A percentile compares a stretch with the other conserved stretches of the same genome.
phyloP scores from a whole-genome alignment of 192 early-diverging fungal species.

The Coemansia sp. region DNA sequence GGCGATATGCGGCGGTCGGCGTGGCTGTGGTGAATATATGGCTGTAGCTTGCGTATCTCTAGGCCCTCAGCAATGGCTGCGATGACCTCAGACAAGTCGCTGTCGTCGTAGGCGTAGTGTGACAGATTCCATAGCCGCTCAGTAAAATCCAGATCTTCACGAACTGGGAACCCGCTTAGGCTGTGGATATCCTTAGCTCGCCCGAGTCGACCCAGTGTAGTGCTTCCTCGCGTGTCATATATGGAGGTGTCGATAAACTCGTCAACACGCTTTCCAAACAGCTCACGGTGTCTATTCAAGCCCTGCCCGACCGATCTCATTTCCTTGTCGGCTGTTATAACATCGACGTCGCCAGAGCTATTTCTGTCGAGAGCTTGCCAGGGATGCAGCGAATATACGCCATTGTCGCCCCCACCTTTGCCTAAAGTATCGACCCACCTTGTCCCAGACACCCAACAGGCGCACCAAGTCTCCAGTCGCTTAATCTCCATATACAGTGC shows the following conservation, averaged over 20 bases:
- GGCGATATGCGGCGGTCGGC: constrained; percentile 13
- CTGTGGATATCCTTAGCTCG: constrained; percentile 7
- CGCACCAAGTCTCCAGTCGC: constrained; percentile 47
- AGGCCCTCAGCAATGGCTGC: constrained; percentile 51
- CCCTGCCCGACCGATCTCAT: background rate
- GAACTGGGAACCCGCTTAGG: constrained; percentile 26
- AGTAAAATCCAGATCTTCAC: constrained; percentile 48
- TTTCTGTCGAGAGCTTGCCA: constrained; percentile 16
- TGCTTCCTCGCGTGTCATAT: constrained; percentile 28
- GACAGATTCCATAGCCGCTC: constrained; percentile 50
- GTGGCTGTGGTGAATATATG: constrained; percentile 29
- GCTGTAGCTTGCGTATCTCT: constrained; percentile 49
- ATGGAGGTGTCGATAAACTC: constrained; percentile 41
- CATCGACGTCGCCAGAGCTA: background rate
- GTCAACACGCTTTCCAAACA: constrained; percentile 33
- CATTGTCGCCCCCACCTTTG: background rate
- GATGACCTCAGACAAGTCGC: constrained; percentile 41
- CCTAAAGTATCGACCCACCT: constrained; percentile 20
- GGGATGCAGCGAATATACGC: background rate
- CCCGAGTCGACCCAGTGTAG: constrained; percentile 7
- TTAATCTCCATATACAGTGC: constrained; percentile 36
- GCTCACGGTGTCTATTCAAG: constrained; percentile 26
- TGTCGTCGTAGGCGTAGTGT: constrained; percentile 37
- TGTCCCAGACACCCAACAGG: constrained; percentile 28
- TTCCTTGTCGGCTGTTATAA: background rate